Base-by-base conservation (phyloP, 345 rosid genomes). In the Pseudoturritis turrita region DNA sequence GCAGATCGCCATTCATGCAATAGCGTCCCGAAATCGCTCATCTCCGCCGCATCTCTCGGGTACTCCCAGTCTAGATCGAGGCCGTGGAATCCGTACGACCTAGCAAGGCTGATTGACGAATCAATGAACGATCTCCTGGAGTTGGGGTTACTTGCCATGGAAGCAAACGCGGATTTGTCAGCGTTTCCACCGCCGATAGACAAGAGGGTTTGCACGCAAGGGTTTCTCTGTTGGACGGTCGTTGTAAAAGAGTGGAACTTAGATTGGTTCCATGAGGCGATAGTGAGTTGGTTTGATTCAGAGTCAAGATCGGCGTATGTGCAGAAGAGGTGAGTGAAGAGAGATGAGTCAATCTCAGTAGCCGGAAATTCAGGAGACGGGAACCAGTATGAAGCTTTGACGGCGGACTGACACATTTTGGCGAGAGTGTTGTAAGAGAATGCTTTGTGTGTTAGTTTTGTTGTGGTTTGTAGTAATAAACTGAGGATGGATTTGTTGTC, bases 21-120 rank as follows among this genome's bases (percentile, higher is more conserved):
- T 15, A 70, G 55, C 23, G 72, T 56, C 17, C 81, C 90, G 21
- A 85, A 69, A 52, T 80, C 70, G 73, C 8, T 68, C 92, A 85
- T 87, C 52, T 82, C 79, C 13, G 77, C 43, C 0, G 79, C 68
- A 7, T 39, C 69, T 37, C 54, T 37, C 8, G 90, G 92, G 29
- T 73, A 77, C 49, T 83, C 89, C 96, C 90, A 87, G 33, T 81
- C 85, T 12, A 89, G 85, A 51, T 89, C 96, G n/a, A 87, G 83
- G 61, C 96, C 96, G 59, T 85, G 73, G 68, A 85, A 85, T 3
- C 81, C 83, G 29, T 82, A 64, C 0, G 83, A 72, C 25, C 92
- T 71, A 8, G 89, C 85, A 14, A 83, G 10, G 4, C 26, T 66
- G 8, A 87, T 83, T 3, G 92, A 82, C 29, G 89, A 85, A 36